Percentiles rank a stretch among this genome's conserved stretches.
Evolutionary conservation across 2,329 filamentous ascomycete genomes (phyloP).

Genomic region (Arachnomyces sp.): DNA sequence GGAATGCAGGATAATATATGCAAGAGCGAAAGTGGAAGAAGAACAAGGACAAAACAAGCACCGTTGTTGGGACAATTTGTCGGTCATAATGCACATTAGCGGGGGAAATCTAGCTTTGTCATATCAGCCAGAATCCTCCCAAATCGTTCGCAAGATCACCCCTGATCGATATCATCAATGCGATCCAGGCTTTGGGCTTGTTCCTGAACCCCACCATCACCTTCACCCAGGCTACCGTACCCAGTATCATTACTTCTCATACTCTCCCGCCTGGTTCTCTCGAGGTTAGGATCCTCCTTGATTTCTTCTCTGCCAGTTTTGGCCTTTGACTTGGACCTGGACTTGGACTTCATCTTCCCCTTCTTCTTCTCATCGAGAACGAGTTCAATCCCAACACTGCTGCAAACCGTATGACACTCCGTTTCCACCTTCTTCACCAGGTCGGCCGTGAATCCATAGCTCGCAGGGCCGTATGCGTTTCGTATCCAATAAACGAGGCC

Average conservation of each 20-base stretch:
- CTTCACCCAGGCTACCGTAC: constrained; percentile 25
- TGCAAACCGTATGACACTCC: constrained; percentile 29
- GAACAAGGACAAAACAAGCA: too few species aligned
- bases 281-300: not conserved
- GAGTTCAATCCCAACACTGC: constrained; percentile 28
- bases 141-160: too few species aligned
- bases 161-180: too few species aligned
- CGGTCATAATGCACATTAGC: too few species aligned
- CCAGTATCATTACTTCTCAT: constrained; percentile 32
- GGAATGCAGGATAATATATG: too few species aligned
- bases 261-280: constrained; percentile 19
- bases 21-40: too few species aligned
- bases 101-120: too few species aligned
- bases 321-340: constrained; percentile 9
- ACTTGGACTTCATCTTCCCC: constrained; percentile 13
- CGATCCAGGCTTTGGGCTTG: too few species aligned
- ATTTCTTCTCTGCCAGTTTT: constrained; percentile 1
- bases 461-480: constrained; percentile 36
- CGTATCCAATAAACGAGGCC: constrained; percentile 38
- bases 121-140: too few species aligned
- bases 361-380: constrained; percentile 21
- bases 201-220: constrained; percentile 2
- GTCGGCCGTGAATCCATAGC: constrained; percentile 31
- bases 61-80: too few species aligned
- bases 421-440: constrained; percentile 32